Percentiles rank a stretch among this genome's conserved stretches.
These are phyloP conservation scores for Clarireedia monteithiana DNA, from an alignment of 2,329 filamentous ascomycete genomes.

Conservation along the genomic window DNA sequence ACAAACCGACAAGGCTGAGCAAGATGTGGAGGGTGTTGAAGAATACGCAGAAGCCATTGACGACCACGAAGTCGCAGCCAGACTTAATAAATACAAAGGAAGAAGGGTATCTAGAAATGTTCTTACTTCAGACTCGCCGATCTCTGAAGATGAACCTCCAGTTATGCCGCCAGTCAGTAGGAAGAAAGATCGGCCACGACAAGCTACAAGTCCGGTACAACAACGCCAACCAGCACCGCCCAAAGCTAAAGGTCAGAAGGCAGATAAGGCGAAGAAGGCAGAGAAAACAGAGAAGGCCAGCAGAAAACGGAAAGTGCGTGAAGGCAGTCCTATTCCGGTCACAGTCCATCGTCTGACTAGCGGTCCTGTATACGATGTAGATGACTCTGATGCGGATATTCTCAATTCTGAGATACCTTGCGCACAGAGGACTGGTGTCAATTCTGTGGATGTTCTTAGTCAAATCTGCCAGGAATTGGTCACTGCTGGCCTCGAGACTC, in stretches of 20 bases:
- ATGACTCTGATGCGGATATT: slow-evolving; percentile 37
- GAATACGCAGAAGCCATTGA: slow-evolving; percentile 26
- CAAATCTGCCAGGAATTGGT: slow-evolving; percentile 56
- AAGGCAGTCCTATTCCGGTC: slow-evolving; percentile 46
- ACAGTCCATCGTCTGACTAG: slow-evolving; percentile 54
- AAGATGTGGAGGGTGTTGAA: not conserved
- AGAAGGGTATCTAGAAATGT: slow-evolving; percentile 23
- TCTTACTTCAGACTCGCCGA: slow-evolving; percentile 32
- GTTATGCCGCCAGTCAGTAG: slow-evolving; percentile 2
- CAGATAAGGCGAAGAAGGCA: slow-evolving; percentile 17
- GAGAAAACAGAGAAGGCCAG: not conserved
- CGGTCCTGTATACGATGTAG: slow-evolving; percentile 33
- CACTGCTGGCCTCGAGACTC: slow-evolving; percentile 39
- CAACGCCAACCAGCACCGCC: slow-evolving; percentile 28
- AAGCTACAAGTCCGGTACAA: slow-evolving; percentile 12
- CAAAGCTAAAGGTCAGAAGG: slow-evolving; percentile 19
- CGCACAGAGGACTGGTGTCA: slow-evolving; percentile 47
- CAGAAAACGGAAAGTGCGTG: slow-evolving; percentile 23
- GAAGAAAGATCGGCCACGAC: slow-evolving; percentile 12
- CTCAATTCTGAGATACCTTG: slow-evolving; percentile 46
- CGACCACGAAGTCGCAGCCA: slow-evolving; percentile 30
- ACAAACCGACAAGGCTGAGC: not conserved
- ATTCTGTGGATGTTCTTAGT: slow-evolving; percentile 53
- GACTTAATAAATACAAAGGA: slow-evolving; percentile 33
- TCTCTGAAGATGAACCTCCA: slow-evolving; percentile 29